These are phyloP conservation scores for Crithidia bombi DNA, from an alignment of 208 protist species.

Conservation along the genomic window DNA sequence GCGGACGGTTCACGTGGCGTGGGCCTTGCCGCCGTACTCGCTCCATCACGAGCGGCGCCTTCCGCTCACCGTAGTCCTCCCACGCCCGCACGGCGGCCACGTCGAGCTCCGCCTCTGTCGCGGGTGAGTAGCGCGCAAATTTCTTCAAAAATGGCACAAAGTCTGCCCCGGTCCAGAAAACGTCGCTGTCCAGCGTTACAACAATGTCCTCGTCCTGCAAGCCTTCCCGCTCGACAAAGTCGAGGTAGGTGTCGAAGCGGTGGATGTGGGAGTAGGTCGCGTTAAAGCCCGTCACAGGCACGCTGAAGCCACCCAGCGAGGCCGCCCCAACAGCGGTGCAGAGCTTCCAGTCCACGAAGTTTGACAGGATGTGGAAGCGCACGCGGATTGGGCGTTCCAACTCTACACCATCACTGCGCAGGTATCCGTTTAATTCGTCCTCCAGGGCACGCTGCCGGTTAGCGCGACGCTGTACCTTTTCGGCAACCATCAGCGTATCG, in stretches of 20 bases:
- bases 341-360: slow-evolving; percentile 27
- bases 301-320: slow-evolving; percentile 31
- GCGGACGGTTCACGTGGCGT: slow-evolving; percentile 11
- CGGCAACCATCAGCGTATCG: neutral
- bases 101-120: slow-evolving; percentile 31
- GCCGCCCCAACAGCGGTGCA: slow-evolving; percentile 39
- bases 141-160: slow-evolving; percentile 44
- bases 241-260: slow-evolving; percentile 34
- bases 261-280: slow-evolving; percentile 35
- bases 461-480: slow-evolving; percentile 14
- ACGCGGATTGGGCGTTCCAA: slow-evolving; percentile 16
- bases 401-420: slow-evolving; percentile 3
- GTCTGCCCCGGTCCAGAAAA: slow-evolving; percentile 41
- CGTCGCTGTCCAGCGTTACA: slow-evolving; percentile 40
- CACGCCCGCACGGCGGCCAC: slow-evolving; percentile 42
- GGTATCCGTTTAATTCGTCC: slow-evolving; percentile 22
- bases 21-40: slow-evolving; percentile 5
- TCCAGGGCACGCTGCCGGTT: slow-evolving; percentile 17
- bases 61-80: slow-evolving; percentile 48
- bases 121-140: slow-evolving; percentile 35
- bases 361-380: slow-evolving; percentile 30
- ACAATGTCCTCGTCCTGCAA: slow-evolving; percentile 42
- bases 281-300: slow-evolving; percentile 32
- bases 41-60: slow-evolving; percentile 33
- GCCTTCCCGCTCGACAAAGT: slow-evolving; percentile 35